A percentile compares a stretch with the other conserved stretches of the same genome.
Conservation (phyloP, 106 monocot genomes). For the Apostasia ramifera region DNA sequence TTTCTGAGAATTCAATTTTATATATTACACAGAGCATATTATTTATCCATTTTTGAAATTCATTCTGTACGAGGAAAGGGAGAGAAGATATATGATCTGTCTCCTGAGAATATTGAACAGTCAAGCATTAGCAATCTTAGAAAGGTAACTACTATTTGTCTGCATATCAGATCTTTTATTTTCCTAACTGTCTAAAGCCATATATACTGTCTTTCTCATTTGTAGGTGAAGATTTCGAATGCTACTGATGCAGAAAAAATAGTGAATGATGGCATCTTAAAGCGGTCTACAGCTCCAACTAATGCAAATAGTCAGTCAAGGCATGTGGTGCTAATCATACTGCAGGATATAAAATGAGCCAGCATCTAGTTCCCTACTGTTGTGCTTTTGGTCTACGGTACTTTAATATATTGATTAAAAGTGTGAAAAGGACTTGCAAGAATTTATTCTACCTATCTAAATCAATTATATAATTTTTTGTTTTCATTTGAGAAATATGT, state of each 20-base stretch:
- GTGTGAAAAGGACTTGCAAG: too few species aligned
- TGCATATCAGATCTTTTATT: not conserved
- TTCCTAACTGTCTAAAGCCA: not conserved
- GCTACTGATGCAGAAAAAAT: constrained; percentile 52
- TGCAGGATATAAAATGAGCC: not conserved
- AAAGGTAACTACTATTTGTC: constrained; percentile 36
- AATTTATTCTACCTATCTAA: too few species aligned
- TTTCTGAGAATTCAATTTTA: not conserved
- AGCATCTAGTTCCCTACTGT: not conserved
- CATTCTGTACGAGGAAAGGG: constrained; percentile 68
- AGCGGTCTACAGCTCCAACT: constrained; percentile 74
- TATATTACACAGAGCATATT: constrained; percentile 56
- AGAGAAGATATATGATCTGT: constrained; percentile 71
- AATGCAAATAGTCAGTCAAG: constrained; percentile 79
- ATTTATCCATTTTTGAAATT: constrained; percentile 86
- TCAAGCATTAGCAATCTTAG: constrained; percentile 49
- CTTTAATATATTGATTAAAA: too few species aligned
- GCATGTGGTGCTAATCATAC: constrained; percentile 19
- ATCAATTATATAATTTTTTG: too few species aligned
- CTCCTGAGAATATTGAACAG: constrained; percentile 32
- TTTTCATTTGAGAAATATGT: too few species aligned
- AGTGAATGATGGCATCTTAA: constrained; percentile 48
- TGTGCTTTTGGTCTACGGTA: not conserved
- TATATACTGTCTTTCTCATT: constrained; percentile 1
- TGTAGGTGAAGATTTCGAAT: constrained; percentile 53